Percentiles rank a stretch among this genome's conserved stretches.
phyloP scores from a whole-genome alignment of 1,139 yeast species.

The Kodamaea derodonti region DNA sequence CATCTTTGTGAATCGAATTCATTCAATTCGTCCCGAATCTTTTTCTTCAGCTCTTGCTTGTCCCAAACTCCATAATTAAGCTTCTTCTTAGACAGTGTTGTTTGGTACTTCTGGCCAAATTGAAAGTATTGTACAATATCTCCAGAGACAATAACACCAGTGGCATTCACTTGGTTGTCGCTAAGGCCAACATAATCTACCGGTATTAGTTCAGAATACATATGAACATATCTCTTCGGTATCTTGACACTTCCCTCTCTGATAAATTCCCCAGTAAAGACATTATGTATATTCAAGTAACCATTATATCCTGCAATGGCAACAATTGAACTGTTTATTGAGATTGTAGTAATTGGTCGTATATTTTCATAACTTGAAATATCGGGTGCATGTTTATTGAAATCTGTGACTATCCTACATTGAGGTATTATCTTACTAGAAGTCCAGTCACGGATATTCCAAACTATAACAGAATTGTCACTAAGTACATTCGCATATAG shows the following conservation, averaged over 20 bases:
- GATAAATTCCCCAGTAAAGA: slow-evolving; percentile 54
- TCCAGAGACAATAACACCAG: slow-evolving; percentile 55
- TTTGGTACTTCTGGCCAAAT: slow-evolving; percentile 38
- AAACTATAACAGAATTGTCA: slow-evolving; percentile 36
- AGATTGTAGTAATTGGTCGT: slow-evolving; percentile 23
- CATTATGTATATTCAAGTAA: slow-evolving; percentile 57
- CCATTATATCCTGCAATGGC: slow-evolving; percentile 66
- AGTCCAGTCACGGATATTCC: slow-evolving; percentile 31
- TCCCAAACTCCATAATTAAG: slow-evolving; percentile 15
- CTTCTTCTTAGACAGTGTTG: slow-evolving; percentile 14
- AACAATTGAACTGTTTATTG: slow-evolving; percentile 44
- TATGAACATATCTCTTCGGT: slow-evolving; percentile 34
- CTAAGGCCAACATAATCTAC: slow-evolving; percentile 42
- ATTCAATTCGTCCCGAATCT: slow-evolving; percentile 33
- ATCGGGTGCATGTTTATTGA: slow-evolving; percentile 17
- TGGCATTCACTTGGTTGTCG: slow-evolving; percentile 36
- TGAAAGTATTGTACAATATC: slow-evolving; percentile 61
- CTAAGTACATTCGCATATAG: slow-evolving; percentile 41
- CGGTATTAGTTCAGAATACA: slow-evolving; percentile 29
- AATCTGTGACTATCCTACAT: slow-evolving; percentile 18
- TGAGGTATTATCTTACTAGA: slow-evolving; percentile 16
- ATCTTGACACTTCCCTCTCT: slow-evolving; percentile 46
- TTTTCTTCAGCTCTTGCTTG: slow-evolving; percentile 19
- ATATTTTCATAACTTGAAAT: slow-evolving; percentile 7
- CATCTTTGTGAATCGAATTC: slow-evolving; percentile 28